Conservation (phyloP, 306 rosid genomes). For the Boehmeria nivea region DNA sequence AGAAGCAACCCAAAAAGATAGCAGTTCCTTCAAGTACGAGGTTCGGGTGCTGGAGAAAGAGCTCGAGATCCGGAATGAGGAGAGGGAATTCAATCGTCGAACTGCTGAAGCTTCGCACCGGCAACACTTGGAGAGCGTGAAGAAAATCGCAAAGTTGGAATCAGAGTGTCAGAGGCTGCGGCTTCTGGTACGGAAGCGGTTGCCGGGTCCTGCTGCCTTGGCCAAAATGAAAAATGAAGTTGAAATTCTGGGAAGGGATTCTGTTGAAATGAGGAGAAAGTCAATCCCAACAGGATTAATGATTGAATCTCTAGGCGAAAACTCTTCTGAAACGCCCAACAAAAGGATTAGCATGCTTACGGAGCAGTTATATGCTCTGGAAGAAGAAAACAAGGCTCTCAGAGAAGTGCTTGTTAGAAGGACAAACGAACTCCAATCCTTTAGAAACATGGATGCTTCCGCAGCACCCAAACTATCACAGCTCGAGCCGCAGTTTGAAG, state of each 20-base stretch:
- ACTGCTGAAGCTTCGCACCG: slow-evolving; percentile 69
- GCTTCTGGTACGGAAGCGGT: slow-evolving; percentile 66
- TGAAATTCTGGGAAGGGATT: slow-evolving; percentile 64
- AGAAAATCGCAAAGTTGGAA: slow-evolving; percentile 73
- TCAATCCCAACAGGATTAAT: slow-evolving; percentile 37
- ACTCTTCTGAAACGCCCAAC: slow-evolving; percentile 46
- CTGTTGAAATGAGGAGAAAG: slow-evolving; percentile 47
- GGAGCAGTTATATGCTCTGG: slow-evolving; percentile 54
- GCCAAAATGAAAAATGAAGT: slow-evolving; percentile 83
- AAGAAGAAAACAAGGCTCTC: slow-evolving; percentile 68
- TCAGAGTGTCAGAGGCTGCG: slow-evolving; percentile 93
- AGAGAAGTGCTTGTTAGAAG: slow-evolving; percentile 59
- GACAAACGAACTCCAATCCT: slow-evolving; percentile 62
- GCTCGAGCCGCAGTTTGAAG: slow-evolving; percentile 37
- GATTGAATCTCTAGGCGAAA: slow-evolving; percentile 39
- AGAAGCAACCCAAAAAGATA: slow-evolving; percentile 64
- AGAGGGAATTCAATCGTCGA: slow-evolving; percentile 71
- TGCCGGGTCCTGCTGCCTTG: slow-evolving; percentile 91
- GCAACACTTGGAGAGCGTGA: slow-evolving; percentile 66
- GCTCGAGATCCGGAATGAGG: slow-evolving; percentile 88
- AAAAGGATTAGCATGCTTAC: slow-evolving; percentile 40
- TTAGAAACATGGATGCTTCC: too few species aligned
- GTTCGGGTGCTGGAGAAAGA: slow-evolving; percentile 84
- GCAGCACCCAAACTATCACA: too few species aligned
- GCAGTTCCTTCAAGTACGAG: slow-evolving; percentile 59